Percentiles rank a stretch among this genome's conserved stretches.
Evolutionary conservation across 2,329 filamentous ascomycete species (phyloP).

Genomic region (Nemania abortiva): DNA sequence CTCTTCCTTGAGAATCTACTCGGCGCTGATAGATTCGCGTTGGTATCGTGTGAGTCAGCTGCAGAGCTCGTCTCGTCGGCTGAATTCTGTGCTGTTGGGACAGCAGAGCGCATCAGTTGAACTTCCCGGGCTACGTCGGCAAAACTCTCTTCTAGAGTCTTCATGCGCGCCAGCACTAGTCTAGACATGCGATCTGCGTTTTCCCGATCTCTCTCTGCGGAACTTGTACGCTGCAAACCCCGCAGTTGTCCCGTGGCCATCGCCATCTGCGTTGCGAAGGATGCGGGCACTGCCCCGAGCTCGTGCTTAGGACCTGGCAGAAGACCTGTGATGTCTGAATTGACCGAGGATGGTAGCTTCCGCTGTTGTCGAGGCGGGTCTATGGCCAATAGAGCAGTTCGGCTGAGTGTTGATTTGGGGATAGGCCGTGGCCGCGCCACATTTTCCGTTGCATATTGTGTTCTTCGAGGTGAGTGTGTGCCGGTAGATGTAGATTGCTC

Average conservation of each 20-base stretch:
- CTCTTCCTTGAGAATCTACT: conserved; percentile 20
- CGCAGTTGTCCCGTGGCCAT: conserved; percentile 75
- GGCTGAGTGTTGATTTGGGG: conserved; percentile 67
- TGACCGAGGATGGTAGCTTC: conserved; percentile 66
- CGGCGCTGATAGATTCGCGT: conserved; percentile 8
- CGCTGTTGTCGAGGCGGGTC: conserved; percentile 58
- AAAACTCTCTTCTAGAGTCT: conserved; percentile 91
- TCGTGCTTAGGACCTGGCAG: conserved; percentile 68
- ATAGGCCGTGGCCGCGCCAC: conserved; percentile 68
- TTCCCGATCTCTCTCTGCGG: conserved; percentile 52
- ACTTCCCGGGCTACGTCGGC: conserved; percentile 87
- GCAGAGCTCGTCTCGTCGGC: conserved; percentile 57
- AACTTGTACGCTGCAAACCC: conserved; percentile 52
- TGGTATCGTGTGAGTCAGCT: conserved; percentile 8
- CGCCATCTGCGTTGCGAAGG: conserved; percentile 84
- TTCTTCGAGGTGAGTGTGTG: conserved; percentile 61
- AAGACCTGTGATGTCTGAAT: conserved; percentile 71
- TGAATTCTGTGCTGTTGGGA: conserved; percentile 65
- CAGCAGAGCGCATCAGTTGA: conserved; percentile 67
- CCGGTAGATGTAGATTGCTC: conserved; percentile 55
- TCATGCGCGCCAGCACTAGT: conserved; percentile 89
- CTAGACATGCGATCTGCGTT: conserved; percentile 79
- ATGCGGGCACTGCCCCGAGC: conserved; percentile 74
- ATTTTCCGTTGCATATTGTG: conserved; percentile 56
- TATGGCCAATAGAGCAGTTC: conserved; percentile 66